Base-by-base conservation (phyloP, 179 eudicot species). In the Silene vulgaris region DNA sequence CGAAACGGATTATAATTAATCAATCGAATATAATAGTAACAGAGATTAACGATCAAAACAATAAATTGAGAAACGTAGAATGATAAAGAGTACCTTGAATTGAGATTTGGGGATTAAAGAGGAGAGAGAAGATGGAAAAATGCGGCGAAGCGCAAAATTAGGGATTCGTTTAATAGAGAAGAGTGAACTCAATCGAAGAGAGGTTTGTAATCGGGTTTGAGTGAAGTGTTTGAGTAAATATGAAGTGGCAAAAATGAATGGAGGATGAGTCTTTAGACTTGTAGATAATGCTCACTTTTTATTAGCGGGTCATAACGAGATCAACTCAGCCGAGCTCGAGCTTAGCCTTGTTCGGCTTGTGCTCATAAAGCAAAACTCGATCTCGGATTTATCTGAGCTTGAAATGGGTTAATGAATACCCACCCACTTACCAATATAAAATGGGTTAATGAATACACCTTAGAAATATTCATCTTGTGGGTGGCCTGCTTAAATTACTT, bases 101-200 rank as follows among this genome's bases (percentile, higher is more conserved):
- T 60, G 65, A 62, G 29, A 62, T 21, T 20, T 52, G 14, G 65
- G 29, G 29, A 62, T 20, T 62, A 62, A 23, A 62, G 28, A 62
- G 9, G 66, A 62, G 66, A 21, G 28, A 26, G 21, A 23, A 28
- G 0, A 19, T 16, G 8, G 21, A 66, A n/a, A 0, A 20, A 61
- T 73, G 74, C 81, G 77, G 74, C 69, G 74, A 74, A 28, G 68
- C 14, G 73, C n/a, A 66, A 43, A 65, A 73, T 3, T 52, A 13
- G 40, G 57, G 72, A 70, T 56, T 68, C 13, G 14, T 7, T 40
- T 40, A 37, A 0, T 37, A 20, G 13, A 2, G 30, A 21, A 62
- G 66, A 23, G 14, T 4, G 28, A 48, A 52, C 59, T 52, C 59
- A 52, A 16, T 52, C 14, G 59, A 52, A 52, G 59, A 52, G 59